A percentile compares a stretch with the other conserved stretches of the same genome.
phyloP scores from a whole-genome alignment of 1,139 yeast species.

The Yamadazyma sp. region DNA sequence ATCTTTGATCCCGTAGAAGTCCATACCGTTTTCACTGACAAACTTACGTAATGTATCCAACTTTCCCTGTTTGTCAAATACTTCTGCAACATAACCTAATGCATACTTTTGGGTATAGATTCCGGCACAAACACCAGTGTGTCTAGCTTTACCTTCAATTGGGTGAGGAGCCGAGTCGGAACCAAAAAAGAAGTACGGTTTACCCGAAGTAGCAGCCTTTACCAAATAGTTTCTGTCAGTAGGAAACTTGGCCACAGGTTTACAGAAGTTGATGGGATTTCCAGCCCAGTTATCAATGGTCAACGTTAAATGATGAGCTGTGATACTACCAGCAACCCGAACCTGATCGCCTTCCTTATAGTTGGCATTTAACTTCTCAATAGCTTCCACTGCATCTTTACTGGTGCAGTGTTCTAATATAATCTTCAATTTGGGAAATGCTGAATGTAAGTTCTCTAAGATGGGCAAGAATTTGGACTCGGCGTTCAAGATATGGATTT shows the following conservation, averaged over 20 bases:
- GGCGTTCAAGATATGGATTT: slow-evolving; percentile 87
- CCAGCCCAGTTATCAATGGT: slow-evolving; percentile 98
- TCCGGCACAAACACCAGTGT: slow-evolving; percentile 92
- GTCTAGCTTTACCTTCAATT: slow-evolving; percentile 69
- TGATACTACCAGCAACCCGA: slow-evolving; percentile 85
- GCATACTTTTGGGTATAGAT: slow-evolving; percentile 89
- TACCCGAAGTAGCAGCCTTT: slow-evolving; percentile 87
- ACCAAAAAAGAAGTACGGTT: slow-evolving; percentile 92
- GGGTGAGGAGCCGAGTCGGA: slow-evolving; percentile 99
- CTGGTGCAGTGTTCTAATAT: slow-evolving; percentile 96
- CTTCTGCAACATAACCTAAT: slow-evolving; percentile 80
- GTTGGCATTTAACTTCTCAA: slow-evolving; percentile 64
- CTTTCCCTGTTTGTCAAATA: slow-evolving; percentile 67
- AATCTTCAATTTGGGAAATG: slow-evolving; percentile 85
- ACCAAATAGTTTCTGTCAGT: slow-evolving; percentile 76
- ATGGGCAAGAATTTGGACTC: slow-evolving; percentile 95
- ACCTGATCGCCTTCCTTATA: slow-evolving; percentile 42
- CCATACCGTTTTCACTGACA: slow-evolving; percentile 71
- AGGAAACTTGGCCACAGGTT: slow-evolving; percentile 96
- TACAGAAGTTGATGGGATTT: slow-evolving; percentile 89
- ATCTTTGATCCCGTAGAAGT: slow-evolving; percentile 61
- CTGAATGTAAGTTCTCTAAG: slow-evolving; percentile 67
- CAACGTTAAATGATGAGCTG: slow-evolving; percentile 89
- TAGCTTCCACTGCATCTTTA: slow-evolving; percentile 77
- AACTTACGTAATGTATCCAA: slow-evolving; percentile 69